Base-by-base conservation (phyloP, 208 protist species). In the Trypanosoma brucei region DNA sequence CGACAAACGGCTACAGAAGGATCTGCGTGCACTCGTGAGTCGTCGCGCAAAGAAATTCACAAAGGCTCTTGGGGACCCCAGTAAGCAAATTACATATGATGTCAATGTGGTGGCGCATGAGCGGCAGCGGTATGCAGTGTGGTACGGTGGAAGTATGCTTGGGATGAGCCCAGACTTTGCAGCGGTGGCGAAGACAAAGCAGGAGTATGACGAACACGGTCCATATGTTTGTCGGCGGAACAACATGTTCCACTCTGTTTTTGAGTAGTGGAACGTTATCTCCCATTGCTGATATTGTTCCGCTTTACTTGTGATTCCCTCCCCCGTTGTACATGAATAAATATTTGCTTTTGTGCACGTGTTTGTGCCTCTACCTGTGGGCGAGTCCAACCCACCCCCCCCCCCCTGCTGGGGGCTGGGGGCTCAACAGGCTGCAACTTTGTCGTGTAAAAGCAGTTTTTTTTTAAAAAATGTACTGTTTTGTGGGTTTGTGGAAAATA, bases 161-260 rank as follows among this genome's bases (percentile, higher is more conserved):
- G 96, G 92, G 8, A 75, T 75, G 7, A 96, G 86, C 37, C 76
- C 80, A 30, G 83, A 97, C 51, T 99, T 99, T 72, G 81, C 84
- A 46, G 73, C 49, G 14, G 76, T 97, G 8, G 93, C 89, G 38
- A 88, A 98, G 52, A 97, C 97, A 22, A 98, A 98, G 64, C 81
- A 68, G 48, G 72, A 98, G 58, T 99, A 99, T 73, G 92, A 99
- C 39, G 98, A 99, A 77, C 63, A 95, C 54, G 98, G 98, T 44
- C 97, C 98, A 48, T 82, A 79, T 14, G 98, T 99, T 62, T 87
- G 79, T 62, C 76, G 97, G 50, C 70, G 72, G 52, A 75, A 71
- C 54, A 67, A 65, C 44, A 75, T 74, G 67, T 75, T 75, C 55
- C 68, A 74, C 54, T 70, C 59, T 51, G 62, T 75, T 35, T 78